A percentile compares a stretch with the other conserved stretches of the same genome.
These are phyloP conservation scores for Ceratocystiopsis minuta DNA, from an alignment of 2,329 filamentous ascomycete genomes.

Conservation along the genomic window DNA sequence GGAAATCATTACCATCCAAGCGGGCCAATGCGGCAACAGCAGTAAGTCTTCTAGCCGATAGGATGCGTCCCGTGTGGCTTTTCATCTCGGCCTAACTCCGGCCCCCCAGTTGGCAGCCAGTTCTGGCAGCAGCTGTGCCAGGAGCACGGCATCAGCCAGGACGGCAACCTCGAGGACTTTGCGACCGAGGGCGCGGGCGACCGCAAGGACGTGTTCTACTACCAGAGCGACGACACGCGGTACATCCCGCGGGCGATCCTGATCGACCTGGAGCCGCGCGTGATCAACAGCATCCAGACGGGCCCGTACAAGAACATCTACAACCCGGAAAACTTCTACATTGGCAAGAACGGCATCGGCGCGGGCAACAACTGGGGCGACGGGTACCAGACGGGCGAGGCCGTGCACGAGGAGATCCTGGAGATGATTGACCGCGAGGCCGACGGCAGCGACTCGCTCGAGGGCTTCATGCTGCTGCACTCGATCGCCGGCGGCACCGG, in stretches of 20 bases:
- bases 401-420: conserved; percentile 89
- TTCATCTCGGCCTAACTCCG: conserved; percentile 11
- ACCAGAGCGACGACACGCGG: conserved; percentile 95
- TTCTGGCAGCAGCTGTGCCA: conserved; percentile 99
- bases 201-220: conserved; percentile 98
- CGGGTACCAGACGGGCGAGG: conserved; percentile 82
- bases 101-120: conserved; percentile 64
- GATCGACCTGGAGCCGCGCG: conserved; percentile 82
- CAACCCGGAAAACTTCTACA: conserved; percentile 98
- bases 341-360: conserved; percentile 82
- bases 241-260: conserved; percentile 95
- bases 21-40: conserved; percentile 98
- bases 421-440: conserved; percentile 99
- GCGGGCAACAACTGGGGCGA: conserved; percentile 98
- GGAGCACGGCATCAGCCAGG: conserved; percentile 93
- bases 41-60: conserved; percentile 40
- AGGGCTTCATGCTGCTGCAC: conserved; percentile 98
- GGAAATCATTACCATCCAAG: conserved; percentile 98
- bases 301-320: conserved; percentile 97
- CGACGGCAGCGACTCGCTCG: conserved; percentile 90
- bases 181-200: conserved; percentile 83
- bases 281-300: conserved; percentile 82
- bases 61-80: not conserved
- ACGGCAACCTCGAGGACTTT: conserved; percentile 94
- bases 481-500: conserved; percentile 95